Evolutionary conservation across 1,139 yeast species (phyloP).

Genomic region (Hemisphaericaspora lyxosophila): DNA sequence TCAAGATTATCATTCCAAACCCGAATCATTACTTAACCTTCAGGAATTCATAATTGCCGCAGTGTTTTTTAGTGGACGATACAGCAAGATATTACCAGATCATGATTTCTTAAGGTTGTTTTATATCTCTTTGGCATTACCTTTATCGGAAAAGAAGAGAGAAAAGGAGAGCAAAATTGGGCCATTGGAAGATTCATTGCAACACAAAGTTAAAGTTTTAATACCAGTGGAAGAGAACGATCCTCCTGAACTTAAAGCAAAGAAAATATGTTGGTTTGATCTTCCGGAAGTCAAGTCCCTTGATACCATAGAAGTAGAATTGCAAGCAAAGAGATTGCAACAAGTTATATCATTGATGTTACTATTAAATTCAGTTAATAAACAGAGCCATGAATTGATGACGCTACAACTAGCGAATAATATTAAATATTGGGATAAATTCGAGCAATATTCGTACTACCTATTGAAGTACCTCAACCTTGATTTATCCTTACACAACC

Average conservation of each 20-base stretch:
- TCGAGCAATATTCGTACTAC: slow-evolving; percentile 30
- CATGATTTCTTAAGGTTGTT: slow-evolving; percentile 27
- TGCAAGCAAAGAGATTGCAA: slow-evolving; percentile 36
- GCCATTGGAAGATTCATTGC: not conserved
- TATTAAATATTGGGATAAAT: slow-evolving; percentile 32
- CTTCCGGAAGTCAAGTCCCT: slow-evolving; percentile 18
- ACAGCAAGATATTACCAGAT: slow-evolving; percentile 21
- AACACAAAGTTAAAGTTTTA: slow-evolving; percentile 7
- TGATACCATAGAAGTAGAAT: slow-evolving; percentile 31
- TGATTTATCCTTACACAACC: slow-evolving; percentile 22
- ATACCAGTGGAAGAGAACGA: slow-evolving; percentile 14
- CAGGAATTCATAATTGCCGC: slow-evolving; percentile 27
- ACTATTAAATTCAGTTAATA: slow-evolving; percentile 26
- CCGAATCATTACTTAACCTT: slow-evolving; percentile 17
- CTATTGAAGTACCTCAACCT: slow-evolving; percentile 49
- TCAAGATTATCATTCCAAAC: slow-evolving; percentile 13
- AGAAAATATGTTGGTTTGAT: slow-evolving; percentile 25
- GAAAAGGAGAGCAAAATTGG: slow-evolving; percentile 3
- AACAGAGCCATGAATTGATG: slow-evolving; percentile 25
- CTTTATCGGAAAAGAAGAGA: not conserved
- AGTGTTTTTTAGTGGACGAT: slow-evolving; percentile 28
- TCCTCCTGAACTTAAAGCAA: slow-evolving; percentile 14
- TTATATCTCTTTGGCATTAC: slow-evolving; percentile 23
- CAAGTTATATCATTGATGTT: slow-evolving; percentile 46
- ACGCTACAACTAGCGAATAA: slow-evolving; percentile 13